Conservation (phyloP, 495 filamentous ascomycete genomes). For the Parachaetomium inaequale region DNA sequence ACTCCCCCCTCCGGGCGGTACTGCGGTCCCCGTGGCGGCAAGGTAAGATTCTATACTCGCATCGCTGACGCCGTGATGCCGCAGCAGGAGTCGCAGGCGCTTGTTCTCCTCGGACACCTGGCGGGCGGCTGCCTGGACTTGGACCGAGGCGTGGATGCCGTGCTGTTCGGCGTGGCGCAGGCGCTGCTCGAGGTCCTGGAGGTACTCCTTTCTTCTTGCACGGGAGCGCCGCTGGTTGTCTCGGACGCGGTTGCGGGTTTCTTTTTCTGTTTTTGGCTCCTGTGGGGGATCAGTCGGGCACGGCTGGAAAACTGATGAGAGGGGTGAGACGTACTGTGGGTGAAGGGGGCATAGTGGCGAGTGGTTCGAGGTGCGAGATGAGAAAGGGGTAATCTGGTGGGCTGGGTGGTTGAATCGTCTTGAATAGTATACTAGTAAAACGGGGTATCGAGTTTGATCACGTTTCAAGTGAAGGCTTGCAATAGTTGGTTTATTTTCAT, state of each 20-base stretch:
- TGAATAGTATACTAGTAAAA: no score
- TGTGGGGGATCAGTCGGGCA: neutral
- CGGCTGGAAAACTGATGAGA: no score
- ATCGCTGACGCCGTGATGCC: constrained; percentile 25
- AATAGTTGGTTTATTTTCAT: no score
- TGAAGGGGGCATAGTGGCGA: no score
- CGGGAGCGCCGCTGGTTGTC: constrained; percentile 81
- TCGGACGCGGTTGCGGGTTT: constrained; percentile 56
- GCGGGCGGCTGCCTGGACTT: constrained; percentile 62
- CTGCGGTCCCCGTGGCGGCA: constrained; percentile 6
- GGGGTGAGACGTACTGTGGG: constrained; percentile 2
- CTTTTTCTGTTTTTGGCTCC: constrained; percentile 35
- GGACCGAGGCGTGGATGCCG: constrained; percentile 55
- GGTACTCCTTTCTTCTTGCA: constrained; percentile 70
- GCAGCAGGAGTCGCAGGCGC: constrained; percentile 30
- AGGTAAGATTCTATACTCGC: constrained; percentile 23
- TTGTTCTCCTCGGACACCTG: constrained; percentile 62
- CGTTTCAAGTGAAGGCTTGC: no score
- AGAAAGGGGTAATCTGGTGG: no score
- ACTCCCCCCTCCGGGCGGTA: no score
- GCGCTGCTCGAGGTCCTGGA: constrained; percentile 64
- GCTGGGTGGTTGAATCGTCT: no score
- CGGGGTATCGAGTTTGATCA: no score
- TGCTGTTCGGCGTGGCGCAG: constrained; percentile 55
- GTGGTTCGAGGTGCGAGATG: no score